Base-by-base conservation (phyloP, 495 filamentous ascomycete genomes). In the Staphylotrichum tortipilum region DNA sequence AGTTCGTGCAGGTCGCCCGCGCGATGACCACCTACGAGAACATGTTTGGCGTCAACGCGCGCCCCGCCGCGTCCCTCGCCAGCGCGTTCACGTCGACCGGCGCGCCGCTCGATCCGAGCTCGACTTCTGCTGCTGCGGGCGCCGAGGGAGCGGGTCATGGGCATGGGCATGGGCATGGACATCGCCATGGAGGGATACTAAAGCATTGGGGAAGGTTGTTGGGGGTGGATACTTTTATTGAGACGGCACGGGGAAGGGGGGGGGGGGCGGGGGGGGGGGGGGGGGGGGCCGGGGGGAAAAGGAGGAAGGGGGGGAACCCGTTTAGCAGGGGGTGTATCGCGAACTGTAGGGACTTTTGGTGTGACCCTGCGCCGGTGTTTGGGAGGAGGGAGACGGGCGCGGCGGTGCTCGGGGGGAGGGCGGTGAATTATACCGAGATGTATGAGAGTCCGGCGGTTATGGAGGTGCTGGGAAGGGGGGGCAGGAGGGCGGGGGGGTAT, bases 321-420 rank as follows among this genome's bases (percentile, higher is more conserved):
- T 98, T 88, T 65, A 90, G 85, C 26, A 77, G 79, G 30, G 92
- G 94, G 15, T 63, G 87, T 14, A 52, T 91, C 23, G 81, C 80
- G 28, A 98, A 98, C 56, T 97, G 91, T 61, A 88, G 81, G 49
- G 92, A 98, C 66, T 98, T 98, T 66, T 98, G 88, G 87, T 88
- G 86, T 57, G 92, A 96, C 61, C 79, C 86, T 0, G 80, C 84
- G 15, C 89, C 92, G 7, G 58, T 94, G 26, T 89, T 96, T 67
- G 81, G 86, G 30, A 76, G 74, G 48, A 78, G 86, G 26, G 78
- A 85, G 53, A 81, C 78, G 46, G 90, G 89, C 5, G 73, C 78
- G 22, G 88, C 81, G 2, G 73, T 88, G 68, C 67, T 98, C 4
- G 88, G 80, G 10, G 91, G 92, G 12, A 78, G 86, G 54, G 57